These are phyloP conservation scores for Penstemon newberryi DNA, from an alignment of 257 asterid genomes.

Conservation along the genomic window DNA sequence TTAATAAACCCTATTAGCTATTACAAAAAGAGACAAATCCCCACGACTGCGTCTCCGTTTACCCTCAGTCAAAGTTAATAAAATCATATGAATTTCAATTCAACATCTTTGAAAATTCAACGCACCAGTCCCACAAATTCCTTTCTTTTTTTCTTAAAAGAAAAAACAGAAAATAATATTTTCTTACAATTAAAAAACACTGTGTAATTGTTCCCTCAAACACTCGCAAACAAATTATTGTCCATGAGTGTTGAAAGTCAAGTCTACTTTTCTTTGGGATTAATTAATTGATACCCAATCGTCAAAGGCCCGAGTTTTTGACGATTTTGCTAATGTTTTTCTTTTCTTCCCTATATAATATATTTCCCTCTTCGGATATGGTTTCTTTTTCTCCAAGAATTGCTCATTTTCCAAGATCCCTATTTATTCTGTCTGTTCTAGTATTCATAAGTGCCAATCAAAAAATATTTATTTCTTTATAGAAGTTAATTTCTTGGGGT, in stretches of 20 bases:
- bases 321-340: background rate
- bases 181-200: background rate
- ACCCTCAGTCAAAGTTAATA: no score
- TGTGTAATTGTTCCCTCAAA: background rate
- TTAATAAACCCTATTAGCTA: no score
- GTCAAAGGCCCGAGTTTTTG: constrained; percentile 26
- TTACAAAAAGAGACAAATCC: no score
- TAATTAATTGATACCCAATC: constrained; percentile 23
- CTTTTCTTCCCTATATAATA: background rate
- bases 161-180: no score
- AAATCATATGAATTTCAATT: no score
- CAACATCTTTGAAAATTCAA: no score
- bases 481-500: background rate
- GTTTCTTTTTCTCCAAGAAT: constrained; percentile 37
- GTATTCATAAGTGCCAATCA: constrained; percentile 6
- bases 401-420: constrained; percentile 22
- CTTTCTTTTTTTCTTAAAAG: no score
- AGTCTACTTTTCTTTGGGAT: constrained; percentile 32
- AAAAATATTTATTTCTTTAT: background rate
- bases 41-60: no score
- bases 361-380: constrained; percentile 14
- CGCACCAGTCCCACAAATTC: no score
- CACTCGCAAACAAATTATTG: constrained; percentile 11
- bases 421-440: background rate
- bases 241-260: constrained; percentile 47